Percentiles rank a stretch among this genome's conserved stretches.
phyloP scores from a whole-genome alignment of 2,329 filamentous ascomycete genomes.

The Dichotomopilus funicola region DNA sequence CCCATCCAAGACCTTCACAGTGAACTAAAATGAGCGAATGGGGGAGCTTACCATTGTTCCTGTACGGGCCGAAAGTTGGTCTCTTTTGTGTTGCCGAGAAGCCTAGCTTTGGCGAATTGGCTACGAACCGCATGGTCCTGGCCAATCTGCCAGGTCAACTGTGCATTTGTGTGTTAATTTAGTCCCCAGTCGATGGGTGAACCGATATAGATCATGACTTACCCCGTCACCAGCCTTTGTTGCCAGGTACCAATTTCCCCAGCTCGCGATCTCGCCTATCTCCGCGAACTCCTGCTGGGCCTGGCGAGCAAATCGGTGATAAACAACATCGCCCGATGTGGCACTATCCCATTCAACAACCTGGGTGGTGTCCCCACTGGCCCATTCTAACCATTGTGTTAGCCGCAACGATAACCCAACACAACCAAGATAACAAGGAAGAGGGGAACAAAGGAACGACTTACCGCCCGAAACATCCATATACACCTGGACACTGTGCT shows the following conservation, averaged over 20 bases:
- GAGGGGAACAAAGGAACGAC: conserved; percentile 17
- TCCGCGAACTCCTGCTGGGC: conserved; percentile 63
- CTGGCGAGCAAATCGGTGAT: conserved; percentile 57
- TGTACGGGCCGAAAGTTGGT: conserved; percentile 58
- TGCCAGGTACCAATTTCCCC: conserved; percentile 74
- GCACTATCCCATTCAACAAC: conserved; percentile 58
- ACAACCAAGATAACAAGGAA: not conserved
- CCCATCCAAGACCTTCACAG: not conserved
- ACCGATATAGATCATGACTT: conserved; percentile 21
- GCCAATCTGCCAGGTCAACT: conserved; percentile 66
- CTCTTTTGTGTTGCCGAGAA: conserved; percentile 59
- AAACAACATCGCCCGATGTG: conserved; percentile 45
- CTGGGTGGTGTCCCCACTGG: conserved; percentile 52
- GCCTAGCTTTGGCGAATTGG: conserved; percentile 57
- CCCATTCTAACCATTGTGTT: conserved; percentile 53
- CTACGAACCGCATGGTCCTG: conserved; percentile 58
- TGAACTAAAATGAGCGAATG: not conserved
- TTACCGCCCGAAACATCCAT: conserved; percentile 64
- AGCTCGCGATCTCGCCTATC: conserved; percentile 63
- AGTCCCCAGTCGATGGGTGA: not conserved
- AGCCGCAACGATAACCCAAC: conserved; percentile 1
- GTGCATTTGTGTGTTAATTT: conserved; percentile 11
- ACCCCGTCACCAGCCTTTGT: conserved; percentile 49
- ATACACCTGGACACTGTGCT: conserved; percentile 64
- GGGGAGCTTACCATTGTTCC: conserved; percentile 43